Evolutionary conservation across 768 basidiomycete genomes (phyloP).

Genomic region (Termitomyces sp.): DNA sequence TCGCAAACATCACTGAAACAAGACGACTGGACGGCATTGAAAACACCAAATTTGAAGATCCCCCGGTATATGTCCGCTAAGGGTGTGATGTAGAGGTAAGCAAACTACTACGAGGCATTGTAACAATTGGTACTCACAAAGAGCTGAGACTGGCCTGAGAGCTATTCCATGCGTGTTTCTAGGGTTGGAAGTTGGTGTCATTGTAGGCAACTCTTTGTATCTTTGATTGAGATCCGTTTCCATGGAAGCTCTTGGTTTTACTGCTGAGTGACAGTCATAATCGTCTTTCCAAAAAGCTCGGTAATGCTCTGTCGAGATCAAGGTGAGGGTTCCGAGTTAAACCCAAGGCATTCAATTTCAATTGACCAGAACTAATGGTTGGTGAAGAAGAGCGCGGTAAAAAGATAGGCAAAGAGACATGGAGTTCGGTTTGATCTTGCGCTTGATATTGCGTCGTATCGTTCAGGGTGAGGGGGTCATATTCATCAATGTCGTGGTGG

Average conservation of each 20-base stretch:
- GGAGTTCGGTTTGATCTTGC: neutral
- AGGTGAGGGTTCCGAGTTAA: neutral
- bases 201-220: neutral
- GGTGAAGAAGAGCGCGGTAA: neutral
- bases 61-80: constrained; percentile 79
- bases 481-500: constrained; percentile 16
- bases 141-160: constrained; percentile 68
- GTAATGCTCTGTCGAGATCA: neutral
- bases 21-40: constrained; percentile 88
- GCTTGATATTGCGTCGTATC: neutral
- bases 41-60: constrained; percentile 85
- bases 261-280: neutral
- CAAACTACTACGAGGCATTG: neutral
- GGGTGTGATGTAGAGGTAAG: neutral
- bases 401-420: neutral
- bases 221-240: neutral
- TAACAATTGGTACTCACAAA: constrained; percentile 48
- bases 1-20: constrained; percentile 72
- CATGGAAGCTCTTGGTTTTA: neutral
- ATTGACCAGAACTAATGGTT: constrained; percentile 1
- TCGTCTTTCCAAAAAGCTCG: neutral
- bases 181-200: constrained; percentile 19
- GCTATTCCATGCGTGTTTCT: constrained; percentile 45
- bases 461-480: constrained; percentile 8
- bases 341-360: neutral